phyloP scores from a whole-genome alignment of 495 filamentous ascomycete species.

The Margaritispora aquatica region DNA sequence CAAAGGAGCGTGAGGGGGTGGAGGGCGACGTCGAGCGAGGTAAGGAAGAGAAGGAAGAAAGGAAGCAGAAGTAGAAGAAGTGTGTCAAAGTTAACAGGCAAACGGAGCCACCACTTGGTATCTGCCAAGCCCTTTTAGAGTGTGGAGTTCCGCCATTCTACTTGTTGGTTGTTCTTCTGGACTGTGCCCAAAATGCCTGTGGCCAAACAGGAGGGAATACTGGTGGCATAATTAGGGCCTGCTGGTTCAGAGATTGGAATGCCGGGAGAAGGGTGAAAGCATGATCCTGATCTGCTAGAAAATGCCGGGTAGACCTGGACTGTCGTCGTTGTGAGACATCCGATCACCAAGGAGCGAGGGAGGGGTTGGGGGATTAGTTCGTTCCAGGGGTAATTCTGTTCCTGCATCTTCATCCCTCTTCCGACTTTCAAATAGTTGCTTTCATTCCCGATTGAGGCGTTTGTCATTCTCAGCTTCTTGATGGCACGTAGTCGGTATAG shows the following conservation, averaged over 20 bases:
- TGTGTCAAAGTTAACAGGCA: neutral
- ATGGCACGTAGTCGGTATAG: neutral
- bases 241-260: neutral
- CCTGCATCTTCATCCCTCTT: neutral
- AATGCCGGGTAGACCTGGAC: slow-evolving; percentile 3
- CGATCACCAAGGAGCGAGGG: neutral
- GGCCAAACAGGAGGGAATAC: neutral
- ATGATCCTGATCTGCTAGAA: slow-evolving; percentile 11
- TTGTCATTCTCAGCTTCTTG: neutral
- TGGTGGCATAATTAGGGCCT: neutral
- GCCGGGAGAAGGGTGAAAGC: slow-evolving; percentile 9
- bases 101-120: neutral
- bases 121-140: neutral
- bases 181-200: neutral
- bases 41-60: neutral
- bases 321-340: slow-evolving; percentile 1
- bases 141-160: neutral
- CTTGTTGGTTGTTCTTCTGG: neutral
- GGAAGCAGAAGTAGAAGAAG: neutral
- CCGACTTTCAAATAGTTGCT: slow-evolving; percentile 8
- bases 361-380: neutral
- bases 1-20: slow-evolving; percentile 8
- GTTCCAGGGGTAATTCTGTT: neutral
- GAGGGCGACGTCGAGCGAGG: neutral
- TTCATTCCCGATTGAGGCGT: slow-evolving; percentile 7